Evolutionary conservation across 225 moss, liverwort and hornwort species (phyloP), one percentile per base, ranked within the genome.

Genomic region (Anthoceros angustus): DNA sequence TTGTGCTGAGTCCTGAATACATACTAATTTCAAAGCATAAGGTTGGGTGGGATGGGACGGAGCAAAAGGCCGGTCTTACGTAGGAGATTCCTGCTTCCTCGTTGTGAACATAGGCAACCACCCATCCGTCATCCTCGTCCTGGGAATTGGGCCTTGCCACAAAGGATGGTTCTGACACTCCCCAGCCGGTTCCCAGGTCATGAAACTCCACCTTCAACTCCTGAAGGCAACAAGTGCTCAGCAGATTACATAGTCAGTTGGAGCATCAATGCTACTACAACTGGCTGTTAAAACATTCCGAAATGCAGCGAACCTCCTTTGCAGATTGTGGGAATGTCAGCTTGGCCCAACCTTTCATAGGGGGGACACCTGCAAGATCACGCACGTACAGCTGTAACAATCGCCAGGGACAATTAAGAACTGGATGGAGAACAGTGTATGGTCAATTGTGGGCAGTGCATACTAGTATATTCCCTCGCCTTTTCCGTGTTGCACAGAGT

Each of bases 121-220:
- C 32, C 32, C 32, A 32, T 4, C 32, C 32, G 32, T 32, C 32
- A 32, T 32, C 32, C 32, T 32, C 32, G 32, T 1, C 32, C 32
- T 32, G 32, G 41, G 42, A 32, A 25, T 55, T 68, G 40, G 73
- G 73, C 20, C 63, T 68, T 15, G 68, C 63, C 68, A 73, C 73
- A 55, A 73, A 73, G 8, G 64, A 1, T n/a, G 73, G 73, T 48
- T 73, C 73, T 40, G 62, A 18, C 15, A 32, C 62, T 39, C 50
- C 68, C 14, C 64, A 63, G 62, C 63, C 12, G 42, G 72, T 42
- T 5, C 72, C 72, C 9, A 62, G 39, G 10, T 67, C 20, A 23
- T 62, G 72, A n/a, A 25, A 5, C 62, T 72, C 43, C 9, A 32
- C 11, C 2, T 39, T 72, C 49, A 32, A 32, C 4, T 32, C 32